Conservation (phyloP, 306 rosid species). For the Inga leiocalycina region DNA sequence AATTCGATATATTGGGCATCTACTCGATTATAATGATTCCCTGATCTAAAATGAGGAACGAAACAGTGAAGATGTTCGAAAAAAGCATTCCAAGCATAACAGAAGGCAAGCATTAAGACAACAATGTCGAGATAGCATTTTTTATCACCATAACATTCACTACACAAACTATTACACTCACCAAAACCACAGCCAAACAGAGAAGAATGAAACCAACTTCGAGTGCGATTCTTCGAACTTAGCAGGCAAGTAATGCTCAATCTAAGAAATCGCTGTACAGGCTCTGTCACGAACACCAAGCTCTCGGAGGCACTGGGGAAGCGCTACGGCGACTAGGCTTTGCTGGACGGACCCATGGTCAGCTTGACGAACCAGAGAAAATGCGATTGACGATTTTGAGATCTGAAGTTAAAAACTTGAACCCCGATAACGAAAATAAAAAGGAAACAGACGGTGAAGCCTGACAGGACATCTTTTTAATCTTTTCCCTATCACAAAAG, state of each 20-base stretch:
- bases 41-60: slow-evolving; percentile 18
- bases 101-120: slow-evolving; percentile 4
- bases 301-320: neutral
- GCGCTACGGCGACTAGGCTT: slow-evolving; percentile 5
- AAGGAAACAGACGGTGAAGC: neutral
- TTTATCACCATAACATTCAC: slow-evolving; percentile 26
- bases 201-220: slow-evolving; percentile 22
- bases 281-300: neutral
- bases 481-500: neutral
- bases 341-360: neutral
- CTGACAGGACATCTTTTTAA: neutral
- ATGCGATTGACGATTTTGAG: slow-evolving; percentile 37
- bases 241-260: slow-evolving; percentile 18
- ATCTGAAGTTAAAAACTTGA: slow-evolving; percentile 35
- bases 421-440: neutral
- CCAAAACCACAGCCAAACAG: slow-evolving; percentile 35
- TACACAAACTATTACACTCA: slow-evolving; percentile 21
- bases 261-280: neutral
- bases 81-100: slow-evolving; percentile 17
- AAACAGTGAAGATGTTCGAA: slow-evolving; percentile 2
- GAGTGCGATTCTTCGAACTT: slow-evolving; percentile 25
- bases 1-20: slow-evolving; percentile 11
- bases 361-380: neutral
- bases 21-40: neutral
- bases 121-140: slow-evolving; percentile 30